Percentiles rank a stretch among this genome's conserved stretches.
Evolutionary conservation across 2,329 filamentous ascomycete species (phyloP).

Genomic region (Tetracladium maxilliforme): DNA sequence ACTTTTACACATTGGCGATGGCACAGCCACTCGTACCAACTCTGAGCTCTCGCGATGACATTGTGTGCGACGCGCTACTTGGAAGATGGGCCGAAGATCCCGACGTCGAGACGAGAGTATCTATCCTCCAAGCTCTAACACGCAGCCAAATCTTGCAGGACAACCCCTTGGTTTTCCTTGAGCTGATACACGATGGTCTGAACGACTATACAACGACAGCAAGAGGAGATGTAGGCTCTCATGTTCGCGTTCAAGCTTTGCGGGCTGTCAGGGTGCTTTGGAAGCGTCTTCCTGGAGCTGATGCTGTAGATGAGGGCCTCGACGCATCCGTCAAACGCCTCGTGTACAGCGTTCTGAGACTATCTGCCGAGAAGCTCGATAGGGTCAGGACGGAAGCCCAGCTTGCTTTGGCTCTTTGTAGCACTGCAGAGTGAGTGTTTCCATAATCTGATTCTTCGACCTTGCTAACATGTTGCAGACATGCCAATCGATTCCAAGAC

Average conservation of each 20-base stretch:
- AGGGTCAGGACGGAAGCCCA: slow-evolving; percentile 61
- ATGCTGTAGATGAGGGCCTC: slow-evolving; percentile 2
- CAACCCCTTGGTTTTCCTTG: slow-evolving; percentile 24
- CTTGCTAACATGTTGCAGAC: too few relatives aligned
- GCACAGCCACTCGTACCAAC: slow-evolving; percentile 4
- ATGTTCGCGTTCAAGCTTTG: slow-evolving; percentile 69
- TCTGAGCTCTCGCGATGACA: slow-evolving; percentile 5
- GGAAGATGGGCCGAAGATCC: slow-evolving; percentile 35
- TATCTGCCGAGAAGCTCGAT: slow-evolving; percentile 82
- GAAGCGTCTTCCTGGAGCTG: slow-evolving; percentile 1
- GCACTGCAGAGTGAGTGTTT: too few relatives aligned
- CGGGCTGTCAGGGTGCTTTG: slow-evolving; percentile 38
- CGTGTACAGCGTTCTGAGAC: slow-evolving; percentile 32
- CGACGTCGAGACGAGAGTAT: slow-evolving; percentile 34
- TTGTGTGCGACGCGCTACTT: slow-evolving; percentile 28
- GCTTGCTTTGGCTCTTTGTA: slow-evolving; percentile 23
- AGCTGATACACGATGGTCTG: slow-evolving; percentile 40
- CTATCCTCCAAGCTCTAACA: slow-evolving; percentile 39
- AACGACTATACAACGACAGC: slow-evolving; percentile 88
- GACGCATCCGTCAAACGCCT: slow-evolving; percentile 4
- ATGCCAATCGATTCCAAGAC: too few relatives aligned
- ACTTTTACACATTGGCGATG: slow-evolving; percentile 31
- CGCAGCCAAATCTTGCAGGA: slow-evolving; percentile 27
- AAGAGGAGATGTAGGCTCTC: slow-evolving; percentile 78
- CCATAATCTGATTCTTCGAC: too few relatives aligned